phyloP scores from a whole-genome alignment of 768 basidiomycete species.

The Mycena polygramma region DNA sequence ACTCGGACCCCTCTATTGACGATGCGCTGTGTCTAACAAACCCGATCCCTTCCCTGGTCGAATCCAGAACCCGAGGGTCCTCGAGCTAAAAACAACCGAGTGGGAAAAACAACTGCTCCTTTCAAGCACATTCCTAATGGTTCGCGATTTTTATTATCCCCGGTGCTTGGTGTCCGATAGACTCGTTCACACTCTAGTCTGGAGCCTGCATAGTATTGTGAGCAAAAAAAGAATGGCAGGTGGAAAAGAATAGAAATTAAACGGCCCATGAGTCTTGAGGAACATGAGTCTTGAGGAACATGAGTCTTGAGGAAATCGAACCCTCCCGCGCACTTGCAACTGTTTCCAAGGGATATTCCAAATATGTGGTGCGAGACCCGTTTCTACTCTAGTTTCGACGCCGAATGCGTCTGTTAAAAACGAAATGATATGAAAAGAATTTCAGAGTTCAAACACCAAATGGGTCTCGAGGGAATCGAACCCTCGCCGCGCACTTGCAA shows the following conservation, averaged over 20 bases:
- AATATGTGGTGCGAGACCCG: not conserved
- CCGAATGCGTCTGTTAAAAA: not conserved
- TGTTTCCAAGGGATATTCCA: too few species aligned
- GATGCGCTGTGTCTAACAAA: too few species aligned
- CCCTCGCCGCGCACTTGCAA: conserved; percentile 9
- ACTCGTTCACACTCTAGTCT: too few species aligned
- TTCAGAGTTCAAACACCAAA: not conserved
- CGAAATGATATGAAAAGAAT: not conserved
- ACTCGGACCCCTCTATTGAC: too few species aligned
- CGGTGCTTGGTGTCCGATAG: too few species aligned
- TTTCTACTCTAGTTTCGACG: not conserved
- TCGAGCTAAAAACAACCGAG: too few species aligned
- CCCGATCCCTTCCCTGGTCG: too few species aligned
- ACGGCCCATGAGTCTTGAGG: not conserved
- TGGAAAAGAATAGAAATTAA: not conserved
- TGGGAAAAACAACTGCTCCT: too few species aligned
- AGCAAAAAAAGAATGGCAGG: not conserved
- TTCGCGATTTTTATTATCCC: too few species aligned
- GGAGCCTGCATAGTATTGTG: too few species aligned
- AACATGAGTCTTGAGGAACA: not conserved
- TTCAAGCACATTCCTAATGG: too few species aligned
- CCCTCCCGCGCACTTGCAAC: not conserved
- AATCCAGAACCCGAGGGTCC: too few species aligned
- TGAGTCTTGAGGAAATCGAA: not conserved
- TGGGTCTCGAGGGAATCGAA: not conserved